Percentiles rank a stretch among this genome's conserved stretches.
Evolutionary conservation across 164 flowering plant genomes (phyloP).

Genomic region (Magnolia changhungtana): DNA sequence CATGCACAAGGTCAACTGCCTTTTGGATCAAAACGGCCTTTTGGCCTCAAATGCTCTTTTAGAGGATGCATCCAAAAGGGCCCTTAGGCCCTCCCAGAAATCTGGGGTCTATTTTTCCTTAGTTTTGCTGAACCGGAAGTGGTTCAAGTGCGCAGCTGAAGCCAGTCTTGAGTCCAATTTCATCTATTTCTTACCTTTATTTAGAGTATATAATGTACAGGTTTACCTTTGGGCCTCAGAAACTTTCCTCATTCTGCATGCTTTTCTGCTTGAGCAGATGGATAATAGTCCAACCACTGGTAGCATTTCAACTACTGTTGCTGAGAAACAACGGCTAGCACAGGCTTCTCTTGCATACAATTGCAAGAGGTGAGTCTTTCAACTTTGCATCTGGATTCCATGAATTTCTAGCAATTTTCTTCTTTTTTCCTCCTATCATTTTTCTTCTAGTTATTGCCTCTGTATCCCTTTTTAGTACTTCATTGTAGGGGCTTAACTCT

Average conservation of each 20-base stretch:
- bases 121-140: background rate
- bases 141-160: background rate
- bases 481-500: background rate
- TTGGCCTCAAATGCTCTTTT: no score
- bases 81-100: no score
- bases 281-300: conserved; percentile 97
- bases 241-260: background rate
- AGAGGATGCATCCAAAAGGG: no score
- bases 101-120: background rate
- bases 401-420: background rate
- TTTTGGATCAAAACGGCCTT: no score
- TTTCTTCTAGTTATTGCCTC: background rate
- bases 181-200: no score
- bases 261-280: conserved; percentile 54
- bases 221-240: background rate
- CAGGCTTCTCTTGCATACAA: conserved; percentile 85
- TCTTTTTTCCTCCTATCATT: background rate
- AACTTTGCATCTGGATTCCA: background rate
- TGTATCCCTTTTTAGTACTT: no score
- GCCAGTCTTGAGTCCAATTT: background rate
- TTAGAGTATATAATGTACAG: background rate
- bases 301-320: conserved; percentile 74
- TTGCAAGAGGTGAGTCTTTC: conserved; percentile 69
- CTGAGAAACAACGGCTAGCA: conserved; percentile 82
- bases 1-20: no score